Evolutionary conservation across 768 basidiomycete genomes (phyloP), one percentile per base, ranked within the genome.

Genomic region (Mycena olivaceomarginata): DNA sequence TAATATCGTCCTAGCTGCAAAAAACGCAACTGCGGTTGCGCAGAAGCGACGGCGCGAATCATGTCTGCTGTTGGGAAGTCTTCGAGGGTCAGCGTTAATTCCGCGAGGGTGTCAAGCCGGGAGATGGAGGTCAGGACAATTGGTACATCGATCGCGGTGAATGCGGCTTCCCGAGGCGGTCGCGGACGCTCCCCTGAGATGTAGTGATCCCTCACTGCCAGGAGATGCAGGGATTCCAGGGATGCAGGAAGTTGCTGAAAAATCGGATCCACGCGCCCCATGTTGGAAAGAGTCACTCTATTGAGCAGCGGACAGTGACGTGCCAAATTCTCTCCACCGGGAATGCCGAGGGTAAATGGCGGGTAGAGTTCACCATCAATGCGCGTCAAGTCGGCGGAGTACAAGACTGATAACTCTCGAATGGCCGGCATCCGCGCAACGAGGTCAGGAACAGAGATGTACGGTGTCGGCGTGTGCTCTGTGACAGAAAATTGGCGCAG

Each of bases 351-450:
- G 3, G 25, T 60, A 16, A 62, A 70, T 3, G 70, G 70, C 3
- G 70, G 70, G 25, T 20, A 37, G 4, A 39, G 43, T n/a, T 48
- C 59, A 5, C 25, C 25, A 0, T 45, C 70, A 2, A 0, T 31
- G 16, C 59, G 59, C 8, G 22, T 62, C 48, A 62, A 7, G 59
- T 70, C 70, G 9, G 70, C 70, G 4, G 70, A 60, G 16, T 6
- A 70, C 45, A 70, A 9, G 2, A 70, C 22, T 0, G 59, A 31
- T 2, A 70, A 13, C 16, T 70, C 31, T 8, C 25, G 70, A 4
- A 70, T n/a, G 0, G 70, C 22, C 0, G 70, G 70, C 70, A 70
- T 70, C 10, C 18, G 41, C 0, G 57, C 5, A 7, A 37, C 16
- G 22, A 25, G 25, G 25, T 25, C 70, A 4, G 70, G 59, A 4